Evolutionary conservation across 768 basidiomycete species (phyloP).

Genomic region (Pisolithus marmoratus): DNA sequence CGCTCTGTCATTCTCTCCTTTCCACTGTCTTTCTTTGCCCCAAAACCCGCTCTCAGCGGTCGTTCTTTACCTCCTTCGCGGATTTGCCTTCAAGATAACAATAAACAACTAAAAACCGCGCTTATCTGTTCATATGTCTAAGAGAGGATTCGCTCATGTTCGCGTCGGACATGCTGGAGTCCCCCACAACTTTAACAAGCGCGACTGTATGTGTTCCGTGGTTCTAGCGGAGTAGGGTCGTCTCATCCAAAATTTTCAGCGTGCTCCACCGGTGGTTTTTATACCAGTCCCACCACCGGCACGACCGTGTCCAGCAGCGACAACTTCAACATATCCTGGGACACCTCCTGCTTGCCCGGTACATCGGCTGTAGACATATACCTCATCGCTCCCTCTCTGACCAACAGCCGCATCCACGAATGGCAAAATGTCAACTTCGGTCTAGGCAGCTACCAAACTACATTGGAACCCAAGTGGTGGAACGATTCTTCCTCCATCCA

Average conservation of each 20-base stretch:
- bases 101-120: slow-evolving; percentile 5
- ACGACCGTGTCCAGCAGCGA: slow-evolving; percentile 40
- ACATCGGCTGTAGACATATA: slow-evolving; percentile 58
- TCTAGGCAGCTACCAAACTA: slow-evolving; percentile 43
- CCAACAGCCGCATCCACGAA: slow-evolving; percentile 43
- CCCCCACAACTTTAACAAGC: slow-evolving; percentile 16
- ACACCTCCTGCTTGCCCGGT: slow-evolving; percentile 46
- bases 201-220: slow-evolving; percentile 13
- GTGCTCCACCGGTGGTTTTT: slow-evolving; percentile 58
- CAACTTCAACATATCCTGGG: slow-evolving; percentile 59
- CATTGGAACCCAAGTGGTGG: slow-evolving; percentile 67
- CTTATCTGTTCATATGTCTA: slow-evolving; percentile 17
- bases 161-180: slow-evolving; percentile 22
- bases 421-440: slow-evolving; percentile 50
- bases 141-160: slow-evolving; percentile 23
- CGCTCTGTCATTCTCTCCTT: slow-evolving; percentile 15
- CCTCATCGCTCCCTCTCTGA: slow-evolving; percentile 47
- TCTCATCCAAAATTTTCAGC: slow-evolving; percentile 23
- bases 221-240: background rate
- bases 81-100: background rate
- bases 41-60: slow-evolving; percentile 23
- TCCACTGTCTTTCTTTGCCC: background rate
- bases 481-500: slow-evolving; percentile 42
- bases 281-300: slow-evolving; percentile 47
- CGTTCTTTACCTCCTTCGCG: slow-evolving; percentile 20